phyloP scores from a whole-genome alignment of 495 filamentous ascomycete genomes.

The Niebla homalea region DNA sequence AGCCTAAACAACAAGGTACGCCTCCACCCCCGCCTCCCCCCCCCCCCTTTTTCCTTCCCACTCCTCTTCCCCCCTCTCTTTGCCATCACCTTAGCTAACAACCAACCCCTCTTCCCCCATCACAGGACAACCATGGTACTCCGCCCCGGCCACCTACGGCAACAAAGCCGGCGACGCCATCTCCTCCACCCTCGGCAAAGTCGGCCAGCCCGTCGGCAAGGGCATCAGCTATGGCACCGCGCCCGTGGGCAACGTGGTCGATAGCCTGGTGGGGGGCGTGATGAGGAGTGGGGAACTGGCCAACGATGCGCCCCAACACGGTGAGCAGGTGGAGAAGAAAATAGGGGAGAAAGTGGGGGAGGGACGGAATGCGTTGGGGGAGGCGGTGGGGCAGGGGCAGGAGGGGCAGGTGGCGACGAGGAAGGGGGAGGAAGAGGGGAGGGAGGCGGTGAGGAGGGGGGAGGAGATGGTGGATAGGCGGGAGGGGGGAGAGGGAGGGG shows the following conservation, averaged over 20 bases:
- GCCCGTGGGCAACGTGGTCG: slow-evolving; percentile 15
- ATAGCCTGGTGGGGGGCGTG: slow-evolving; percentile 16
- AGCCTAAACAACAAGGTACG: too few relatives aligned
- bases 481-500: neutral
- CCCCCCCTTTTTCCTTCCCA: too few relatives aligned
- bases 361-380: slow-evolving; percentile 11
- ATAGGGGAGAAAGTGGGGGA: slow-evolving; percentile 12
- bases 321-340: slow-evolving; percentile 8
- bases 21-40: too few relatives aligned
- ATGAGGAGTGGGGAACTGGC: slow-evolving; percentile 10
- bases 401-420: neutral
- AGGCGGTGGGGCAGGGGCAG: slow-evolving; percentile 23
- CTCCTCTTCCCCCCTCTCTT: too few relatives aligned
- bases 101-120: neutral
- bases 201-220: slow-evolving; percentile 18
- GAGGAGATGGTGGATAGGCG: too few relatives aligned
- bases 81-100: too few relatives aligned
- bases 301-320: slow-evolving; percentile 4
- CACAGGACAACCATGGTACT: neutral
- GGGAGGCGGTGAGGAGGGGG: neutral
- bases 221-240: slow-evolving; percentile 12
- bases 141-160: slow-evolving; percentile 10
- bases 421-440: neutral
- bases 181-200: slow-evolving; percentile 12
- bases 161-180: slow-evolving; percentile 12